A percentile compares a stretch with the other conserved stretches of the same genome.
phyloP scores from a whole-genome alignment of 2,329 filamentous ascomycete species.

The Triangularia setosa region DNA sequence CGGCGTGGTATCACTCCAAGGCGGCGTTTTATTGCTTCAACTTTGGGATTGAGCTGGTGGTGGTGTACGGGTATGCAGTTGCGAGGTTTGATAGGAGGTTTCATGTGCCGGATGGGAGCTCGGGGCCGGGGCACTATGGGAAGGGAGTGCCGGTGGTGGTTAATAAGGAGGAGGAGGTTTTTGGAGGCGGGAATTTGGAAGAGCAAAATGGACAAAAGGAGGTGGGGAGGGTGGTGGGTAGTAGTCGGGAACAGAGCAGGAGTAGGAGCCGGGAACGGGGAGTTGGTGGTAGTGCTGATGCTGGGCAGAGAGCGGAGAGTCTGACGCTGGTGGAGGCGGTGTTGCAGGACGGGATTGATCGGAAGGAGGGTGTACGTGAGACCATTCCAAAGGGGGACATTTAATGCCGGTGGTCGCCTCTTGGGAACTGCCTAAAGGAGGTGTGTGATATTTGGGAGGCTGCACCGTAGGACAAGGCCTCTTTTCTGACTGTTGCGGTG shows the following conservation, averaged over 20 bases:
- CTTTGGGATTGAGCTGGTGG: constrained; percentile 70
- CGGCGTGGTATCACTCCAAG: constrained; percentile 68
- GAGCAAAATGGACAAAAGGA: not conserved
- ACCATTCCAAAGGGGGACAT: not conserved
- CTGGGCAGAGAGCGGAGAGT: not conserved
- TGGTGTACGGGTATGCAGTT: constrained; percentile 63
- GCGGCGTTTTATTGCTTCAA: constrained; percentile 77
- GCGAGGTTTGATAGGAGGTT: constrained; percentile 71
- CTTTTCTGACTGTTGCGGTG: not conserved
- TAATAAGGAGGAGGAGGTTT: constrained; percentile 2
- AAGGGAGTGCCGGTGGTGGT: not conserved
- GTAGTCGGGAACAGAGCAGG: not conserved
- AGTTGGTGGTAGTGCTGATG: not conserved
- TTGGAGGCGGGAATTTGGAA: not conserved
- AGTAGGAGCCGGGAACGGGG: not conserved
- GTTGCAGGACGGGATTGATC: not conserved
- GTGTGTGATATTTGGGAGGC: not conserved
- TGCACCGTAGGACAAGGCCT: not conserved
- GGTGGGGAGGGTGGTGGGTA: not conserved
- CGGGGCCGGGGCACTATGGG: constrained; percentile 50
- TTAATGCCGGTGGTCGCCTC: not conserved
- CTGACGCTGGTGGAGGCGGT: not conserved
- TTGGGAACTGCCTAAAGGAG: not conserved
- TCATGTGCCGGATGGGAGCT: constrained; percentile 66
- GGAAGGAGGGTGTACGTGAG: not conserved